phyloP scores from a whole-genome alignment of 495 filamentous ascomycete genomes.

The Aspergillus panamensis region DNA sequence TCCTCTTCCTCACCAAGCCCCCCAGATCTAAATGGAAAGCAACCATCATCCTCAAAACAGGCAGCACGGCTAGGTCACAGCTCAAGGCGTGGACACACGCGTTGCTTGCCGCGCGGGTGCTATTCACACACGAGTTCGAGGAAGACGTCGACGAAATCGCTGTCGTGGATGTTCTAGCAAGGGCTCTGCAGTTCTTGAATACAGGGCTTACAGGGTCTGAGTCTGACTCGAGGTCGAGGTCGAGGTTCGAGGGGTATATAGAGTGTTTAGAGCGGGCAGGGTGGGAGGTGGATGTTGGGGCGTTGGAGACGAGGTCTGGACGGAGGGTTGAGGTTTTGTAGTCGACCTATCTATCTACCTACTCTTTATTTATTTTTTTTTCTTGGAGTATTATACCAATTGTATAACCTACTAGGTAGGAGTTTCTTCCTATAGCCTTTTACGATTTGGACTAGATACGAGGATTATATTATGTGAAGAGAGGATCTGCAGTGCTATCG shows the following conservation, averaged over 20 bases:
- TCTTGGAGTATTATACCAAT: not conserved
- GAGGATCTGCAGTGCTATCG: not conserved
- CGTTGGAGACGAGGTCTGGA: slow-evolving; percentile 56
- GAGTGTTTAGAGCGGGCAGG: slow-evolving; percentile 43
- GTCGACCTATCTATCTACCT: not conserved
- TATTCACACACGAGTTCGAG: not conserved
- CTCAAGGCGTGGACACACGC: slow-evolving; percentile 75
- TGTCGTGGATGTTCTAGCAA: slow-evolving; percentile 16
- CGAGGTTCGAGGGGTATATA: slow-evolving; percentile 41
- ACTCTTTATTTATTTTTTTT: not conserved
- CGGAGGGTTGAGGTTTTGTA: slow-evolving; percentile 29
- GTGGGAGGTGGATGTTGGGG: slow-evolving; percentile 57
- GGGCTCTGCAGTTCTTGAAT: slow-evolving; percentile 26
- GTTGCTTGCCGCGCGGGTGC: slow-evolving; percentile 49
- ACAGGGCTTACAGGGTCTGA: too few relatives aligned
- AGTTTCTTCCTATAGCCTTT: too few relatives aligned
- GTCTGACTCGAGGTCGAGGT: slow-evolving; percentile 1
- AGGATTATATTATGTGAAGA: too few relatives aligned
- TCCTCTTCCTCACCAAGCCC: slow-evolving; percentile 26
- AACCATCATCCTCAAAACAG: slow-evolving; percentile 64
- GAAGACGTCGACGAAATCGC: not conserved
- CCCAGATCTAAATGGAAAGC: slow-evolving; percentile 26
- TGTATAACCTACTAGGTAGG: too few relatives aligned
- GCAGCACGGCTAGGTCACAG: slow-evolving; percentile 44
- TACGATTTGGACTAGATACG: too few relatives aligned